These are phyloP conservation scores for Asclepias syriaca DNA, from an alignment of 257 asterid species.

Conservation along the genomic window DNA sequence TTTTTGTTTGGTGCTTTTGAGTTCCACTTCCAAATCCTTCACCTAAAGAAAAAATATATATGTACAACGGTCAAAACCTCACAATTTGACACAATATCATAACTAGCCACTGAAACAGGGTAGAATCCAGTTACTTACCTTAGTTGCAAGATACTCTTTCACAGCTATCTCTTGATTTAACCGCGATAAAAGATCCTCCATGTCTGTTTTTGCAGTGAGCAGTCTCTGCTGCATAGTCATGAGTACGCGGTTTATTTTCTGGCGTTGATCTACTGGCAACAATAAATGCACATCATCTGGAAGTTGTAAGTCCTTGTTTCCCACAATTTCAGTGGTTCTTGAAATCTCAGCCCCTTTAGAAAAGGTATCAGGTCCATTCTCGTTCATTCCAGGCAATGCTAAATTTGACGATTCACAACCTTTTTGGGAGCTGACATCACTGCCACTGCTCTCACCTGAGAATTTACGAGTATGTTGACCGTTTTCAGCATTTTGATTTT, in stretches of 20 bases:
- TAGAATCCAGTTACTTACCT: slow-evolving; percentile 56
- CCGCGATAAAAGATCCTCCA: slow-evolving; percentile 98
- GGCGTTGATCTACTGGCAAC: slow-evolving; percentile 82
- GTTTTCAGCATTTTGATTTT: slow-evolving; percentile 44
- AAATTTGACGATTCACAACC: slow-evolving; percentile 53
- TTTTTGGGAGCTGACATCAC: slow-evolving; percentile 63
- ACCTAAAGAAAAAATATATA: slow-evolving; percentile 42
- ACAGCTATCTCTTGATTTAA: slow-evolving; percentile 91
- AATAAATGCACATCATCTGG: slow-evolving; percentile 62
- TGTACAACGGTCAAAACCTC: not conserved
- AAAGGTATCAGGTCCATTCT: slow-evolving; percentile 39
- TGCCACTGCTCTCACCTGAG: slow-evolving; percentile 73
- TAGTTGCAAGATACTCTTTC: slow-evolving; percentile 85
- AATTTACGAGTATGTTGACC: slow-evolving; percentile 58
- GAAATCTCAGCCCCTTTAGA: slow-evolving; percentile 46
- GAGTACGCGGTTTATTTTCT: slow-evolving; percentile 69
- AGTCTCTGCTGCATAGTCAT: slow-evolving; percentile 69
- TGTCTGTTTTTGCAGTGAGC: slow-evolving; percentile 79
- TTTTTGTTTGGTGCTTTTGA: slow-evolving; percentile 74
- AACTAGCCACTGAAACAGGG: not conserved
- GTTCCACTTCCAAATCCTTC: slow-evolving; percentile 97
- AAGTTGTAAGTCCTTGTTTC: slow-evolving; percentile 45
- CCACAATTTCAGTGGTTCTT: slow-evolving; percentile 32
- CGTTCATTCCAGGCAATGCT: slow-evolving; percentile 42
- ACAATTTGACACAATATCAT: not conserved